These are phyloP conservation scores for Penicillium sp. DNA, from an alignment of 2,329 filamentous ascomycete genomes.

Conservation along the genomic window DNA sequence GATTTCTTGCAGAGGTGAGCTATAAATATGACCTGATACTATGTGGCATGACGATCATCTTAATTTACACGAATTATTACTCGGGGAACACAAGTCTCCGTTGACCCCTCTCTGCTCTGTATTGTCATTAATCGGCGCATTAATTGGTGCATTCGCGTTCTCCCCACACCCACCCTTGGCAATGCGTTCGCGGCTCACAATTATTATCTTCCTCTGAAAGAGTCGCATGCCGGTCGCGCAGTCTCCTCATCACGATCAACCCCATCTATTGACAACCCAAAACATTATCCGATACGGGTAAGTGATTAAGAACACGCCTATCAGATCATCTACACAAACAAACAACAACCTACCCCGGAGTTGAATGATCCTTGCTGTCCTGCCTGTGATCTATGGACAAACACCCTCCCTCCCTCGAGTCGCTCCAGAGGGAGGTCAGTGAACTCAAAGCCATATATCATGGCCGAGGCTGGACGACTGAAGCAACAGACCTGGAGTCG, in stretches of 20 bases:
- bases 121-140: constrained; percentile 3
- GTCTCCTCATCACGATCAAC: not conserved
- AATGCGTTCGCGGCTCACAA: not conserved
- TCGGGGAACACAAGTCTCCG: not conserved
- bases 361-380: not conserved
- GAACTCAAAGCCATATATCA: not conserved
- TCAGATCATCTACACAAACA: not conserved
- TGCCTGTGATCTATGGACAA: constrained; percentile 6
- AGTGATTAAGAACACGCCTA: not conserved
- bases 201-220: not conserved
- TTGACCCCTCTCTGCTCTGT: constrained; percentile 2
- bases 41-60: not conserved
- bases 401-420: not conserved
- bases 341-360: not conserved
- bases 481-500: not conserved
- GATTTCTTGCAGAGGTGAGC: not conserved
- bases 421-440: constrained; percentile 1
- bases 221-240: not conserved
- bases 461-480: not conserved
- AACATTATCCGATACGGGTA: not conserved
- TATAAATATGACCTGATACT: not conserved
- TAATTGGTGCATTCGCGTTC: not conserved
- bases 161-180: not conserved
- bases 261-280: no score
- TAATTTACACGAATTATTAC: not conserved